These are phyloP conservation scores for Plasmodium relictum DNA, from an alignment of 169 alveolate species.

Conservation along the genomic window DNA sequence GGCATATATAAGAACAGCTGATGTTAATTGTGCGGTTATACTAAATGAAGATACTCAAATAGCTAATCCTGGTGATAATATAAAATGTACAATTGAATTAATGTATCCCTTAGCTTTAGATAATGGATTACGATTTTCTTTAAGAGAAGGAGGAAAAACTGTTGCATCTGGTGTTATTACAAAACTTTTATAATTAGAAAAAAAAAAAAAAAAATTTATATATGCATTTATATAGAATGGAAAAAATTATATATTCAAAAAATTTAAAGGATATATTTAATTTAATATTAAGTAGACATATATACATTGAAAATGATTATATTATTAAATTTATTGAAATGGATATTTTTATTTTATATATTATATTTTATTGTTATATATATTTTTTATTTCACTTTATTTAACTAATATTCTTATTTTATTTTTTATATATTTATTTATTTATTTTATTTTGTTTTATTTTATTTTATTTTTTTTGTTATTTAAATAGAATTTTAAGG, in stretches of 20 bases:
- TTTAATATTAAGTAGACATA: too few species aligned
- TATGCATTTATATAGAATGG: neutral
- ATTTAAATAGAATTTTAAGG: too few species aligned
- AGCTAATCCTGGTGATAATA: slow-evolving; percentile 86
- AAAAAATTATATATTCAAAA: neutral
- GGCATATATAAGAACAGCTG: slow-evolving; percentile 96
- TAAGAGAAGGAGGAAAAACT: slow-evolving; percentile 96
- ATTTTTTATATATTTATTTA: too few species aligned
- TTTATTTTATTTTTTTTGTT: too few species aligned
- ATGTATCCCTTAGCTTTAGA: slow-evolving; percentile 88
- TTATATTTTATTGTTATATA: too few species aligned
- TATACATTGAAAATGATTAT: too few species aligned
- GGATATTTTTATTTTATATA: too few species aligned
- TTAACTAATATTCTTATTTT: too few species aligned
- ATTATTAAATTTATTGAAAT: too few species aligned
- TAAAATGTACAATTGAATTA: slow-evolving; percentile 87
- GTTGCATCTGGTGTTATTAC: slow-evolving; percentile 95
- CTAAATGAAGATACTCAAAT: slow-evolving; percentile 88
- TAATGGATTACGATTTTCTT: slow-evolving; percentile 92
- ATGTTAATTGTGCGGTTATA: slow-evolving; percentile 92
- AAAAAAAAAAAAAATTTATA: neutral
- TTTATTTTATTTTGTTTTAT: too few species aligned
- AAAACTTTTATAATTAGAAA: slow-evolving; percentile 42
- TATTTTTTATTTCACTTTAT: too few species aligned
- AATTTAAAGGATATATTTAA: too few species aligned